phyloP scores from a whole-genome alignment of 352 stramenopile genomes.

The Globisporangium megalacanthum region DNA sequence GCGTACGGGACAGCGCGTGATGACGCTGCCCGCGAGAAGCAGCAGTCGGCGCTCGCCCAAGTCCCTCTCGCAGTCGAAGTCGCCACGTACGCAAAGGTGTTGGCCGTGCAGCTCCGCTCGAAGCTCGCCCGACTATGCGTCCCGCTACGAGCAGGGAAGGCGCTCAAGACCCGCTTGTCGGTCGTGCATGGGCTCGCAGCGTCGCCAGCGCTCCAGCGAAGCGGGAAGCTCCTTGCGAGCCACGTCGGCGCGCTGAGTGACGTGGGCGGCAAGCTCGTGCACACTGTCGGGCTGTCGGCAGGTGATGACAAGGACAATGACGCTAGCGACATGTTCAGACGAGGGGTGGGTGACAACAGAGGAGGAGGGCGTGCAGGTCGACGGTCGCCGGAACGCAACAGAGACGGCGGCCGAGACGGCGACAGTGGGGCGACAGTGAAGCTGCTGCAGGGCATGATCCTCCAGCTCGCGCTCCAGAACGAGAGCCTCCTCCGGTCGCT shows the following conservation, averaged over 20 bases:
- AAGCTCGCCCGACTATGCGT: neutral
- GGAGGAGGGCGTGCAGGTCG: neutral
- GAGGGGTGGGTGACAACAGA: neutral
- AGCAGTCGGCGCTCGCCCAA: slow-evolving; percentile 14
- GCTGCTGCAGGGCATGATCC: slow-evolving; percentile 45
- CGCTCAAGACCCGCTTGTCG: slow-evolving; percentile 5
- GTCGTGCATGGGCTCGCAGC: slow-evolving; percentile 20
- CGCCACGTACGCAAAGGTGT: slow-evolving; percentile 12
- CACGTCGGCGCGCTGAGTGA: slow-evolving; percentile 16
- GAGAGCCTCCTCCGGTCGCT: slow-evolving; percentile 40
- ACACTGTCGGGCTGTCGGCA: slow-evolving; percentile 12
- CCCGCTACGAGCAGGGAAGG: neutral
- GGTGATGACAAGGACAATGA: slow-evolving; percentile 7
- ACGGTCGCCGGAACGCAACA: neutral
- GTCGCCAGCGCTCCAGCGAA: slow-evolving; percentile 13
- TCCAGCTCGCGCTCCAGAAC: slow-evolving; percentile 55
- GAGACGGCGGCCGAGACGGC: neutral
- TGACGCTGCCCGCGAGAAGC: slow-evolving; percentile 19
- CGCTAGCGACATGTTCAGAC: neutral
- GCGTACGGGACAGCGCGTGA: slow-evolving; percentile 25
- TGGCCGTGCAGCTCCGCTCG: slow-evolving; percentile 2
- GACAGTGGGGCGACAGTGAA: slow-evolving; percentile 19
- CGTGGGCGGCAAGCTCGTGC: slow-evolving; percentile 18
- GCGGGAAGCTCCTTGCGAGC: slow-evolving; percentile 13
- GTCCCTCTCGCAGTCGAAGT: slow-evolving; percentile 24